These are phyloP conservation scores for Zoysia japonica DNA, from an alignment of 176 grass and related monocot genomes.

Conservation along the genomic window DNA sequence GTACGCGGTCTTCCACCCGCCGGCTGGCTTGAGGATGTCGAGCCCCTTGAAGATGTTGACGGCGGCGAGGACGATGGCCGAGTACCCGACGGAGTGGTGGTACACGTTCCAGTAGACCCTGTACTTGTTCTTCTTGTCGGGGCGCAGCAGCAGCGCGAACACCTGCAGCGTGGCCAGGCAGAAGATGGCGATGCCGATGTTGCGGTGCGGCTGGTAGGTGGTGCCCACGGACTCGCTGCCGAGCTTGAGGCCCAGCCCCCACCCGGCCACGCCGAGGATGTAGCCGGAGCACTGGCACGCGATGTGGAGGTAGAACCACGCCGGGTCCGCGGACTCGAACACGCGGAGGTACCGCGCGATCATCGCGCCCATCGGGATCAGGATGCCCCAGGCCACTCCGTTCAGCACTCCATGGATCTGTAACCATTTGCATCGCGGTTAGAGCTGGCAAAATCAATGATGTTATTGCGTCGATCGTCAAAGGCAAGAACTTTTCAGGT, in stretches of 20 bases:
- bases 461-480: no score
- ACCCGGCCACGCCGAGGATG: slow-evolving; percentile 74
- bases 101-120: slow-evolving; percentile 91
- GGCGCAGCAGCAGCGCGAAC: slow-evolving; percentile 77
- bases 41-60: slow-evolving; percentile 93
- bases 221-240: slow-evolving; percentile 77
- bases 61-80: slow-evolving; percentile 54
- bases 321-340: slow-evolving; percentile 75
- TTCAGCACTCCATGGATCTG: slow-evolving; percentile 91
- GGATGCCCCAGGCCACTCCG: slow-evolving; percentile 72
- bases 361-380: slow-evolving; percentile 79
- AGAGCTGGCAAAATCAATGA: no score
- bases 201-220: slow-evolving; percentile 57
- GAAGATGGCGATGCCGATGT: slow-evolving; percentile 82
- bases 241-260: slow-evolving; percentile 90
- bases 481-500: background rate
- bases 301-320: slow-evolving; percentile 92
- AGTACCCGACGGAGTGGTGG: slow-evolving; percentile 79
- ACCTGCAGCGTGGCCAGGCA: slow-evolving; percentile 85
- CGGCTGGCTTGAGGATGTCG: slow-evolving; percentile 66
- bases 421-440: background rate
- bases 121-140: slow-evolving; percentile 90
- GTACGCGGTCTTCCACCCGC: slow-evolving; percentile 72
- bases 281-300: slow-evolving; percentile 82
- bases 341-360: slow-evolving; percentile 82